Evolutionary conservation across 768 basidiomycete genomes (phyloP).

Genomic region (Amanita molliuscula): DNA sequence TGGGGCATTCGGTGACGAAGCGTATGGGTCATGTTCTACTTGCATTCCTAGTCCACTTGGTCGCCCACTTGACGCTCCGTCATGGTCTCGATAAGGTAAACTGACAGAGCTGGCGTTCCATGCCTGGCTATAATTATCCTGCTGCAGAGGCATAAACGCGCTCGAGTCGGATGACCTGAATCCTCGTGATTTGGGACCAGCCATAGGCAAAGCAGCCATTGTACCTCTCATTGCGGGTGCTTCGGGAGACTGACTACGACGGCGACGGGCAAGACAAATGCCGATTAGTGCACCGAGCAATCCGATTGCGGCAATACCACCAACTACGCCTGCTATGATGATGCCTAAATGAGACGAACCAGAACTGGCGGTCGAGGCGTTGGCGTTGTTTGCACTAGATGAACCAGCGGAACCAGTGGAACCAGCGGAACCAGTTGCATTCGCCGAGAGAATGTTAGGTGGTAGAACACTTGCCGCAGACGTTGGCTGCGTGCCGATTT

Average conservation of each 20-base stretch:
- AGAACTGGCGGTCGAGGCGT: conserved; percentile 3
- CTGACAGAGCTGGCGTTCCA: conserved; percentile 49
- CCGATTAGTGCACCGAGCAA: conserved; percentile 44
- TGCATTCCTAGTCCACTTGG: conserved; percentile 22
- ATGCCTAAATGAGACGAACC: conserved; percentile 25
- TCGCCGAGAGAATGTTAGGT: conserved; percentile 30
- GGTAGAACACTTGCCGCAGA: conserved; percentile 36
- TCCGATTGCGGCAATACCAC: conserved; percentile 39
- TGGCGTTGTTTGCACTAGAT: conserved; percentile 8
- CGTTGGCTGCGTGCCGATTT: conserved; percentile 62
- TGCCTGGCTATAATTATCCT: conserved; percentile 43
- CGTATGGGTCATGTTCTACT: conserved; percentile 26
- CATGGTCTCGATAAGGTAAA: conserved; percentile 19
- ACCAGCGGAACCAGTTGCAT: conserved; percentile 27
- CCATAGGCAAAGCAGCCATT: conserved; percentile 16
- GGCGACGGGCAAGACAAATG: conserved; percentile 39
- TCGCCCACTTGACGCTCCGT: conserved; percentile 7
- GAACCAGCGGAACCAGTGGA: conserved; percentile 26
- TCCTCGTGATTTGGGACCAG: conserved; percentile 18
- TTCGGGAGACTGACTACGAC: conserved; percentile 27
- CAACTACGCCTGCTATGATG: conserved; percentile 42
- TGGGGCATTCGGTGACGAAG: conserved; percentile 12
- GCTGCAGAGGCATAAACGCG: conserved; percentile 63
- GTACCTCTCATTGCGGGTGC: conserved; percentile 14
- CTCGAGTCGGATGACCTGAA: conserved; percentile 51